Percentiles rank a stretch among this genome's conserved stretches.
Evolutionary conservation across 2,329 filamentous ascomycete genomes (phyloP).

Genomic region (Pezizomycotina sp.): DNA sequence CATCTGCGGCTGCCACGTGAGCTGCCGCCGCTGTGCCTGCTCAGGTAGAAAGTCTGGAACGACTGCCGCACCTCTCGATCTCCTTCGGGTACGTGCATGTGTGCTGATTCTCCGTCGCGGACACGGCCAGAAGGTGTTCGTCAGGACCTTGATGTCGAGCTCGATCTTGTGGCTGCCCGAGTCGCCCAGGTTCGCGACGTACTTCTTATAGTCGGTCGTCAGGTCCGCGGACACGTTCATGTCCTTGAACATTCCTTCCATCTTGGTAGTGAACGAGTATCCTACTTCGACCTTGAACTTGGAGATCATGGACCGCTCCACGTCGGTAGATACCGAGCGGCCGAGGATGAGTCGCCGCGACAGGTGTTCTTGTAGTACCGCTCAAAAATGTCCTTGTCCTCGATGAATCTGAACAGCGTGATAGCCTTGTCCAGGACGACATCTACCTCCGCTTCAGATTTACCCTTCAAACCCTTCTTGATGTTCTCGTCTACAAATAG

Average conservation of each 20-base stretch:
- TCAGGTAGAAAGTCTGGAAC: constrained; percentile 76
- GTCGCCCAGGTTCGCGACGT: constrained; percentile 44
- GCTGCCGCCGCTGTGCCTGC: constrained; percentile 74
- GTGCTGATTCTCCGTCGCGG: constrained; percentile 51
- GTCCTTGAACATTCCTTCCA: constrained; percentile 97
- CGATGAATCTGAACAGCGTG: constrained; percentile 67
- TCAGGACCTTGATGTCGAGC: constrained; percentile 68
- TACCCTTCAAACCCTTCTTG: constrained; percentile 83
- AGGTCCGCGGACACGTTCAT: constrained; percentile 78
- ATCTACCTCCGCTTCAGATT: constrained; percentile 78
- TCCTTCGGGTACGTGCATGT: constrained; percentile 58
- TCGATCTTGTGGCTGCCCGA: constrained; percentile 50
- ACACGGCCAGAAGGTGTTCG: constrained; percentile 86
- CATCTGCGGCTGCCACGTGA: constrained; percentile 65
- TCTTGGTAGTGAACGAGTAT: constrained; percentile 78
- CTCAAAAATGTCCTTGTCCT: constrained; percentile 89
- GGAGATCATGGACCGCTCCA: constrained; percentile 86
- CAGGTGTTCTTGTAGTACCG: constrained; percentile 97
- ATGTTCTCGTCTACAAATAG: constrained; percentile 94
- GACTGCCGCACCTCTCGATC: constrained; percentile 61
- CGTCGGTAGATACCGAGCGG: constrained; percentile 78
- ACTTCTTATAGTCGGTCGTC: constrained; percentile 55
- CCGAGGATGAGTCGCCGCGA: constrained; percentile 72
- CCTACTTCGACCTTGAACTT: constrained; percentile 96
- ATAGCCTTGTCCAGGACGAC: constrained; percentile 75